Evolutionary conservation across 169 alveolate genomes (phyloP), one percentile per base, ranked within the genome.

Genomic region (Eimeria mitis): DNA sequence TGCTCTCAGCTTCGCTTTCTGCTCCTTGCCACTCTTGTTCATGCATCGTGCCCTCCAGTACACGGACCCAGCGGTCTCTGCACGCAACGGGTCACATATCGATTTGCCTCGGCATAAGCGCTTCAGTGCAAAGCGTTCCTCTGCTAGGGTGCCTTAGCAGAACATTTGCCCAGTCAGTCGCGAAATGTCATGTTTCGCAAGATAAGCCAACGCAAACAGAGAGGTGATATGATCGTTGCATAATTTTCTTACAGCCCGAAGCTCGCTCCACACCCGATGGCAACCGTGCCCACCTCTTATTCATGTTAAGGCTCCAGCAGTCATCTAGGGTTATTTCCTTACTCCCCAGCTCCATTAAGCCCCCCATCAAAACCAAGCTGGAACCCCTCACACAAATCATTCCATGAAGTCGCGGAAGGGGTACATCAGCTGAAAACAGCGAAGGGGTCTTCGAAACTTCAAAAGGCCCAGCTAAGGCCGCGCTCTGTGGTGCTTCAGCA

Each of bases 221-320:
- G 44, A 11, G 78, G 47, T 19, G 31, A 5, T 31, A 68, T 9
- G 34, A n/a, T n/a, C n/a, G n/a, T n/a, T n/a, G n/a, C n/a, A n/a
- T n/a, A n/a, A 28, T 34, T 31, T 23, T 19, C 47, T 68, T 11
- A 68, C 19, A 68, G 4, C 71, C 13, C 73, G 31, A 68, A 6
- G 2, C 47, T 68, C 28, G 49, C 49, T 68, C n/a, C 44, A 31
- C 8, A 13, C 13, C 19, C 31, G 28, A 37, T 71, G 7, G 81
- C 81, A 71, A 34, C 31, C 81, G 28, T 47, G 70, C 90, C 63
- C 78, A 95, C 97, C 97, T 95, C 44, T 97, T 97, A 91, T 96
- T 97, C 34, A 97, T 96, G 89, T 97, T 95, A 75, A 97, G 96
- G 47, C 96, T 96, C 98, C 98, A 97, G 89, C 97, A 96, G 91